These are phyloP conservation scores for Helicostylum pulchrum DNA, from an alignment of 192 early-diverging fungal species.

Conservation along the genomic window DNA sequence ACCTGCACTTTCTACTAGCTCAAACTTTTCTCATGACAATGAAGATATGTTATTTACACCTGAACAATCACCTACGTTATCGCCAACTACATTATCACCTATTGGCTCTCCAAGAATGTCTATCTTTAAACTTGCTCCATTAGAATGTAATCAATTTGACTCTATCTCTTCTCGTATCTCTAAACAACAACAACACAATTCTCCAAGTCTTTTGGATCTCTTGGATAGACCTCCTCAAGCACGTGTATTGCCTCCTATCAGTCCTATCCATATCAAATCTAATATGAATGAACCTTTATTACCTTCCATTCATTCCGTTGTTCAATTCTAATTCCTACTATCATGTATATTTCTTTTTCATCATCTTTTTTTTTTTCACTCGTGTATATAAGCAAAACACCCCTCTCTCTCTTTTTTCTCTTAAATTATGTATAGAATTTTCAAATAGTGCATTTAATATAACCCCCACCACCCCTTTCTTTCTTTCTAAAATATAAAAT, in stretches of 20 bases:
- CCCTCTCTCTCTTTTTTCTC: background rate
- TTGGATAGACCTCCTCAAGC: conserved; percentile 20
- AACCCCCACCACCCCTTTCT: background rate
- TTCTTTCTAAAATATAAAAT: background rate
- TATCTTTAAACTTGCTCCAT: conserved; percentile 19
- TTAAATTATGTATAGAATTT: conserved; percentile 2
- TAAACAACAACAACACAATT: background rate
- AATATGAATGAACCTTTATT: background rate
- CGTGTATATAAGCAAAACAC: background rate
- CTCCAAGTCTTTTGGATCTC: conserved; percentile 12
- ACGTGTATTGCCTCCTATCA: conserved; percentile 13
- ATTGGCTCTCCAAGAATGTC: conserved; percentile 21
- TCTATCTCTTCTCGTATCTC: background rate
- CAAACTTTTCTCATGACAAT: conserved; percentile 14
- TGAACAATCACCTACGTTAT: conserved; percentile 14
- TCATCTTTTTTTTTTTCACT: background rate
- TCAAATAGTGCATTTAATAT: background rate
- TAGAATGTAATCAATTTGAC: conserved; percentile 19
- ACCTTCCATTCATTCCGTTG: conserved; percentile 22
- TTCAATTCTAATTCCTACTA: conserved; percentile 16
- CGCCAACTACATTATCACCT: conserved; percentile 19
- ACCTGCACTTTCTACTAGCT: conserved; percentile 13
- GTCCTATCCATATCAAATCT: background rate
- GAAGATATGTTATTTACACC: conserved; percentile 24
- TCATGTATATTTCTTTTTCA: background rate